Base-by-base conservation (phyloP, 768 basidiomycete species). In the Collybia mongolica region DNA sequence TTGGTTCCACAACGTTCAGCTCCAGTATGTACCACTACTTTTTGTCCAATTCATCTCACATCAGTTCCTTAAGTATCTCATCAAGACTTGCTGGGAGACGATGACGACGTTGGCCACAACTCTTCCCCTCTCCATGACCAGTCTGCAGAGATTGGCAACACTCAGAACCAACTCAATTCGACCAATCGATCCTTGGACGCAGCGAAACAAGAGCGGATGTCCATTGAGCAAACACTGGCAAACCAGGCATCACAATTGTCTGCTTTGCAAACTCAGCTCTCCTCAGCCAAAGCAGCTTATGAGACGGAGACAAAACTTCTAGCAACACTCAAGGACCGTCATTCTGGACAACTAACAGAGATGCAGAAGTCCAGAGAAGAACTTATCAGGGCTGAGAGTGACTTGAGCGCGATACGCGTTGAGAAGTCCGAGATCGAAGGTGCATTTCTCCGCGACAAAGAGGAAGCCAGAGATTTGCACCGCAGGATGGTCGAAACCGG, bases 371-470 rank as follows among this genome's bases (percentile, higher is more conserved):
- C 82, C 3, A 77, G 81, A 44, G 81, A 86, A 46, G 89, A 96
- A 51, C 72, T 98, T 32, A 98, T 99, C 56, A 76, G 79, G 37
- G 86, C 90, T 3, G 95, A 98, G 71, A 93, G 92, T 62, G 93
- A 98, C 56, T 76, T 99, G 36, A 93, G 90, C 55, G 94, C 88
- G 6, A 62, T 96, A 40, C 76, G 87, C 14, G 83, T 93, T 18
- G 94, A 98, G 71, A 98, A 95, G 72, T 75, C 86, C 6, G 97
- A 98, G 68, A 75, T 98, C 18, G 93, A 95, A 65, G 90, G 93
- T 8, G 70, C 81, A 2, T 79, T 95, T 49, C 66, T 99, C 53
- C 79, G 90, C 32, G 97, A 98, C 66, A 98, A 95, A 70, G 97
- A 99, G 66, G 97, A 98, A 53, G 83, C 90, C 4, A 77, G 96